Conservation (phyloP, 805 yeast species). For the Grigorovia jiainica region DNA sequence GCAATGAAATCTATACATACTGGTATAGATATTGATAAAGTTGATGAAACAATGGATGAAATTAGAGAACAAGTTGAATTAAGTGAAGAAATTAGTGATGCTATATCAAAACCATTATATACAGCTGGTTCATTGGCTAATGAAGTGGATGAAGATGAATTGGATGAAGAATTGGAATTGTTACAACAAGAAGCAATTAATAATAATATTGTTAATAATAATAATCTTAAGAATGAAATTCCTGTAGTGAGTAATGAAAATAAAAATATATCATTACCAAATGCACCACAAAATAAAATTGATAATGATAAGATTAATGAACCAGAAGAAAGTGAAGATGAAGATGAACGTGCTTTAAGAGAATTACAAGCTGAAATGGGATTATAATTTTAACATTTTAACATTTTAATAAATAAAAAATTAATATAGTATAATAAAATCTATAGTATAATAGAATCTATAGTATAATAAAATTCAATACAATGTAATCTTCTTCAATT, state of each 20-base stretch:
- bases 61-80: conserved; percentile 93
- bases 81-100: conserved; percentile 92
- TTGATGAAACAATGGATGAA: conserved; percentile 96
- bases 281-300: conserved; percentile 33
- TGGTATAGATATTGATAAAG: conserved; percentile 90
- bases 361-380: conserved; percentile 86
- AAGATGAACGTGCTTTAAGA: conserved; percentile 72
- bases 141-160: conserved; percentile 83
- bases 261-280: conserved; percentile 34
- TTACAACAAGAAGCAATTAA: conserved; percentile 68
- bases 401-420: neutral
- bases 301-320: conserved; percentile 2
- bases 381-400: too few species aligned
- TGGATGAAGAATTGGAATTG: conserved; percentile 86
- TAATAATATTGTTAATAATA: conserved; percentile 1
- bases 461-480: neutral
- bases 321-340: conserved; percentile 45
- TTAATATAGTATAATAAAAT: neutral
- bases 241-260: conserved; percentile 5
- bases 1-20: conserved; percentile 96
- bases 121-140: conserved; percentile 22
- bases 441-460: neutral
- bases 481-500: too few species aligned
- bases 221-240: neutral
- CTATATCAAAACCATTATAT: conserved; percentile 89